Conservation (phyloP, 2,329 filamentous ascomycete genomes). For the Microsporum audouinii region DNA sequence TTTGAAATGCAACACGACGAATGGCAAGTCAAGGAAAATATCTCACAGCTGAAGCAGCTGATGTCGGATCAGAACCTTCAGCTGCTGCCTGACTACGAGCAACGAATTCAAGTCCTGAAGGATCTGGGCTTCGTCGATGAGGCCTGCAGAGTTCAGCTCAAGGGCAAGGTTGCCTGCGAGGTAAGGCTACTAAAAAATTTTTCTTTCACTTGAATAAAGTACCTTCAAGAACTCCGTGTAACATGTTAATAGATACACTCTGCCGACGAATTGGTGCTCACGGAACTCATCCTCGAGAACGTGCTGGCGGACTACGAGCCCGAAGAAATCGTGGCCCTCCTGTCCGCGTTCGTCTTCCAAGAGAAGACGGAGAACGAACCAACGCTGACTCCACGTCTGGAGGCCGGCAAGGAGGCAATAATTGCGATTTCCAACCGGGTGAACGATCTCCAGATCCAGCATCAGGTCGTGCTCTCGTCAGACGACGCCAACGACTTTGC, state of each 20-base stretch:
- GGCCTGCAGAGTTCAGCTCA: constrained; percentile 76
- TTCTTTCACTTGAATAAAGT: too few species aligned
- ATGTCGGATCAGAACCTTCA: constrained; percentile 96
- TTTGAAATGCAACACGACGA: constrained; percentile 95
- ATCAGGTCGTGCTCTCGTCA: constrained; percentile 81
- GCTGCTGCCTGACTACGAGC: constrained; percentile 89
- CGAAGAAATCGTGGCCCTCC: constrained; percentile 86
- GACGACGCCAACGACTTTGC: constrained; percentile 92
- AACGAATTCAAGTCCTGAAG: constrained; percentile 81
- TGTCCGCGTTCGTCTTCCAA: constrained; percentile 94
- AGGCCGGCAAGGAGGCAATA: constrained; percentile 73
- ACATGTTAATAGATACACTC: constrained; percentile 60
- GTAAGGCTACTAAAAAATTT: constrained; percentile 23
- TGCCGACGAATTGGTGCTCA: constrained; percentile 88
- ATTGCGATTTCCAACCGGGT: constrained; percentile 85
- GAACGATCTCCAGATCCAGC: constrained; percentile 74
- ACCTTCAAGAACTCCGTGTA: neutral
- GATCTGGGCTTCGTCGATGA: constrained; percentile 88
- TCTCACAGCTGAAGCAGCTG: constrained; percentile 70
- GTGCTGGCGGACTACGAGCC: constrained; percentile 90
- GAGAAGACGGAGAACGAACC: constrained; percentile 83
- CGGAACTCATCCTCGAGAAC: constrained; percentile 92
- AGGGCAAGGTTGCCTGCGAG: constrained; percentile 96
- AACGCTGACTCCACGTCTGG: constrained; percentile 67
- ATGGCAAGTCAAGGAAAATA: constrained; percentile 92